Evolutionary conservation across 2,329 filamentous ascomycete genomes (phyloP).

Genomic region (Nannizzia gypsea): DNA sequence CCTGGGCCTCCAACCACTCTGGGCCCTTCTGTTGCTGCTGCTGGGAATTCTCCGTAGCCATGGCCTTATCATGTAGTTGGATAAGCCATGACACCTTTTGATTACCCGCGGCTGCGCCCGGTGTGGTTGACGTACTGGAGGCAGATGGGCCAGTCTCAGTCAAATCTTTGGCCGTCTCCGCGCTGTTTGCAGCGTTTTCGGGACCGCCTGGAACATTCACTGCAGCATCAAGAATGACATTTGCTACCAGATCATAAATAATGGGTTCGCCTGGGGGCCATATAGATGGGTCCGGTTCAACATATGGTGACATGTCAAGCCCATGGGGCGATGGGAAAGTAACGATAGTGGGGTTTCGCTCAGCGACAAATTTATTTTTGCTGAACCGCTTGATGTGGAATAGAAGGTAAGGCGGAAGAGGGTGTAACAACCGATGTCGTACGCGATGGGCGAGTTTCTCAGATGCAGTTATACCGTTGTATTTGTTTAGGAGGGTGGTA

Average conservation of each 20-base stretch:
- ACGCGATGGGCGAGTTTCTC: conserved; percentile 82
- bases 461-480: conserved; percentile 77
- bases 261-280: conserved; percentile 69
- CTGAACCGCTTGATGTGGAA: conserved; percentile 97
- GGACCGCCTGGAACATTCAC: conserved; percentile 54
- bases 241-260: conserved; percentile 89
- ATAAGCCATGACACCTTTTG: conserved; percentile 95
- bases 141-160: conserved; percentile 24
- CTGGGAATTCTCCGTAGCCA: conserved; percentile 28
- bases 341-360: conserved; percentile 95
- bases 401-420: conserved; percentile 77
- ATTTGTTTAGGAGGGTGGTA: conserved; percentile 73
- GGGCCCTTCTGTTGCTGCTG: conserved; percentile 39
- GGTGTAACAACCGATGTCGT: conserved; percentile 79
- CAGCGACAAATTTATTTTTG: conserved; percentile 89
- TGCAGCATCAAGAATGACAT: conserved; percentile 53
- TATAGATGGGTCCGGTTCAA: conserved; percentile 68
- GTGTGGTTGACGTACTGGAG: conserved; percentile 20
- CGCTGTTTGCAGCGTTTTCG: conserved; percentile 23
- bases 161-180: conserved; percentile 26
- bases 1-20: conserved; percentile 89
- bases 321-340: conserved; percentile 77
- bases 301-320: conserved; percentile 80
- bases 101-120: conserved; percentile 70
- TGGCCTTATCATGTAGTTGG: conserved; percentile 69